Base-by-base conservation (phyloP, 345 rosid species). In the Euclidium syriacum region DNA sequence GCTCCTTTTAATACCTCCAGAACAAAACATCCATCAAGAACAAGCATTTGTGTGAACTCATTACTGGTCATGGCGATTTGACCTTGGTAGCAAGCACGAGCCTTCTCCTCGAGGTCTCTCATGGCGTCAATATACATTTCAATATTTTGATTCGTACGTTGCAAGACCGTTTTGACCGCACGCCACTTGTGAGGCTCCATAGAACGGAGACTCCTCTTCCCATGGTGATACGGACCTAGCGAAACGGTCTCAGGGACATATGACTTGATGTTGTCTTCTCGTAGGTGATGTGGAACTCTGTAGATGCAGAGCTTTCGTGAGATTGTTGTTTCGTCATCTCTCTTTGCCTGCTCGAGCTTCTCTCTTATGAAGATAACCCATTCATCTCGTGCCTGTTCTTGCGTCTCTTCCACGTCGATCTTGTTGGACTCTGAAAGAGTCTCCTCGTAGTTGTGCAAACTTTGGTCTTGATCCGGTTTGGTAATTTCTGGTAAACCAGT, bases 181-280 rank as follows among this genome's bases (percentile, higher is more conserved):
- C 85, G 82, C 88, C 90, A 87, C 58, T 87, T 84, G 56, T 84
- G 90, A 23, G 75, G 77, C 7, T 84, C 88, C 88, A 82, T 80
- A 57, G 72, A 76, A 26, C 85, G 81, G 2, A 87, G 78, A 6
- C 85, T 81, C 49, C 46, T 73, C 78, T 78, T 84, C 8, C 79
- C 82, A 18, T 82, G 88, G 67, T 87, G 86, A 62, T 82, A 84
- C 19, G 95, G 90, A 53, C 88, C 88, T 24, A 84, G 19, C 7
- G 90, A 87, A 30, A 78, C 83, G 10, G 73, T 75, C 64, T 84
- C 90, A 12, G 95, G 95, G n/a, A 77, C 68, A 62, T 78, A 78
- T 52, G 84, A 86, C 46, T 73, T 84, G 53, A 80, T 81, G n/a
- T n/a, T n/a, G n/a, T n/a, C n/a, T 30, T 82, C 58, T 17, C 17